A percentile compares a stretch with the other conserved stretches of the same genome.
Evolutionary conservation across 2,329 filamentous ascomycete genomes (phyloP).

Genomic region (Sarocladium strictum): DNA sequence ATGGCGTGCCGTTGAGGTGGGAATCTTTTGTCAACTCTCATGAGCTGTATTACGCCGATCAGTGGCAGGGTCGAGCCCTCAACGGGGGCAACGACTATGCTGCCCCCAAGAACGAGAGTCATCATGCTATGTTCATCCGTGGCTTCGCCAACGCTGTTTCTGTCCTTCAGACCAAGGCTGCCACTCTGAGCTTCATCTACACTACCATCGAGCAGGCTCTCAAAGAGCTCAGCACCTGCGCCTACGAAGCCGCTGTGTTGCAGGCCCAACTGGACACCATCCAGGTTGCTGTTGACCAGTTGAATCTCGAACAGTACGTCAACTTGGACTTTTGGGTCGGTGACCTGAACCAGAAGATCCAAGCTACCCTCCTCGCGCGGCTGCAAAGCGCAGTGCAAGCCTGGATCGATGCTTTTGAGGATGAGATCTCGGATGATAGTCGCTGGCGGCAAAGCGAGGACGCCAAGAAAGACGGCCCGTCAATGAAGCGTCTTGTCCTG

Average conservation of each 20-base stretch:
- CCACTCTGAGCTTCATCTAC: conserved; percentile 71
- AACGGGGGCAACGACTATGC: conserved; percentile 34
- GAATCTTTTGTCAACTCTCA: conserved; percentile 98
- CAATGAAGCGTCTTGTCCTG: conserved; percentile 69
- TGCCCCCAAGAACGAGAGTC: conserved; percentile 64
- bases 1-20: conserved; percentile 88
- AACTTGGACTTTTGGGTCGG: conserved; percentile 89
- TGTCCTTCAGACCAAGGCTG: conserved; percentile 80
- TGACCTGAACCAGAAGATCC: conserved; percentile 79
- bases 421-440: conserved; percentile 44
- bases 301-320: conserved; percentile 93
- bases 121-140: conserved; percentile 93
- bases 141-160: conserved; percentile 87
- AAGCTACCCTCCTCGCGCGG: conserved; percentile 71
- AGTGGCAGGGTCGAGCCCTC: conserved; percentile 38
- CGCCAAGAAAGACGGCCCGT: conserved; percentile 46
- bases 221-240: conserved; percentile 75
- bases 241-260: conserved; percentile 76
- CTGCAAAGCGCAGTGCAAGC: conserved; percentile 76
- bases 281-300: conserved; percentile 88
- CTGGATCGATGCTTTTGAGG: conserved; percentile 84
- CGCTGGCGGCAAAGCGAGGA: conserved; percentile 47
- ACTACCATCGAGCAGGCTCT: conserved; percentile 76
- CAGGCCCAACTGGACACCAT: conserved; percentile 75
- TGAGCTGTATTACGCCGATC: conserved; percentile 65